These are phyloP conservation scores for Xylaria sp. DNA, from an alignment of 2,329 filamentous ascomycete species.

Conservation along the genomic window DNA sequence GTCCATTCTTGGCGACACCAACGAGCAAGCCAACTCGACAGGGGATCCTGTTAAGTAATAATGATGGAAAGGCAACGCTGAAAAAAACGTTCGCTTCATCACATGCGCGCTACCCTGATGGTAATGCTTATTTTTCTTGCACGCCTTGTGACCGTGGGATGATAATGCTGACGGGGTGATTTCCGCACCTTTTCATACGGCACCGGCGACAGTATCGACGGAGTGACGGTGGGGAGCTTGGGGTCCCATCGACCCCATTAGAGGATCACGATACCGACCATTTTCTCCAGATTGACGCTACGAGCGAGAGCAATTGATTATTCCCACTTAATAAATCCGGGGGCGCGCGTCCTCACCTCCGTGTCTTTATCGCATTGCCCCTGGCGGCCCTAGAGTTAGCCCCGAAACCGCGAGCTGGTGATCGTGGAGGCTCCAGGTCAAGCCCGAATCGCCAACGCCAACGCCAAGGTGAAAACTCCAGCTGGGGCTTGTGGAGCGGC, in stretches of 20 bases:
- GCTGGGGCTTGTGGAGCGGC: slow-evolving; percentile 45
- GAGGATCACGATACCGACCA: slow-evolving; percentile 18
- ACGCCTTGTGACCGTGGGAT: slow-evolving; percentile 29
- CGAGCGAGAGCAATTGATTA: slow-evolving; percentile 18
- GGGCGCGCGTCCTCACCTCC: slow-evolving; percentile 21
- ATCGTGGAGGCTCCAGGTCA: slow-evolving; percentile 41
- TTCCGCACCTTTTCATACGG: neutral
- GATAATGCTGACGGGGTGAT: slow-evolving; percentile 21
- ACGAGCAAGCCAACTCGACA: slow-evolving; percentile 27
- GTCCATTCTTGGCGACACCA: slow-evolving; percentile 34
- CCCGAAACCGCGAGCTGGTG: slow-evolving; percentile 32
- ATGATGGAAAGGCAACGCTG: slow-evolving; percentile 35
- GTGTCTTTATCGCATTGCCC: slow-evolving; percentile 31
- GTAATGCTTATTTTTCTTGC: slow-evolving; percentile 24
- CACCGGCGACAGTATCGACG: neutral
- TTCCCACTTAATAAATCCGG: slow-evolving; percentile 32
- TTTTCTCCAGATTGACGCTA: slow-evolving; percentile 30
- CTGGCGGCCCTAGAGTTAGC: slow-evolving; percentile 32
- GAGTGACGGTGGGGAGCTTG: neutral
- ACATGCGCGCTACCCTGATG: slow-evolving; percentile 31
- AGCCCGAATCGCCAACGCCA: slow-evolving; percentile 36
- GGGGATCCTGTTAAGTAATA: slow-evolving; percentile 34
- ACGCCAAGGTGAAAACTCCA: slow-evolving; percentile 35
- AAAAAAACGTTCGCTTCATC: slow-evolving; percentile 24
- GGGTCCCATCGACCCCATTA: slow-evolving; percentile 8